Conservation (phyloP, 2,329 filamentous ascomycete genomes). For the Epichloe amarillans region DNA sequence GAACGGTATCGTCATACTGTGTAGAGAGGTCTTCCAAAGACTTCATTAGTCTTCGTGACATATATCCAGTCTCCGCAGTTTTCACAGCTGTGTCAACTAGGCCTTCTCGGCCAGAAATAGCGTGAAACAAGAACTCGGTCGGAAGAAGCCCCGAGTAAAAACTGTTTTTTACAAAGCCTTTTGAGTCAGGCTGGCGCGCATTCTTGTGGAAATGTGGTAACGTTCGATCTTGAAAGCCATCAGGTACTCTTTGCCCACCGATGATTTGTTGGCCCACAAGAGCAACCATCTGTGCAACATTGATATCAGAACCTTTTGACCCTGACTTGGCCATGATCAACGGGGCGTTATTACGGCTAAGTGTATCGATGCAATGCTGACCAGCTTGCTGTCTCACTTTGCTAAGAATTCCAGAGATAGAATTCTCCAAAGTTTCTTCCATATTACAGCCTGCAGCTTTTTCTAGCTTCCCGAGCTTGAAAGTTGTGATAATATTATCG, state of each 20-base stretch:
- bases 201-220: constrained; percentile 94
- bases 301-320: constrained; percentile 93
- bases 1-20: constrained; percentile 86
- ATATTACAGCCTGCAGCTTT: constrained; percentile 83
- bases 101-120: constrained; percentile 96
- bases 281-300: constrained; percentile 98
- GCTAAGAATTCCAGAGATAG: constrained; percentile 81
- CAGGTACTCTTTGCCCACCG: constrained; percentile 76
- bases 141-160: constrained; percentile 89
- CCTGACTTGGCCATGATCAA: constrained; percentile 95
- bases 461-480: constrained; percentile 66
- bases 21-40: constrained; percentile 89
- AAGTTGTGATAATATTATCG: constrained; percentile 70
- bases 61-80: constrained; percentile 96
- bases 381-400: constrained; percentile 86
- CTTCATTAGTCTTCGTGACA: constrained; percentile 97
- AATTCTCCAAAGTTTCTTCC: constrained; percentile 82
- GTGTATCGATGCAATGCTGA: constrained; percentile 75
- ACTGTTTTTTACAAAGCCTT: constrained; percentile 97
- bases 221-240: constrained; percentile 93
- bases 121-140: constrained; percentile 94
- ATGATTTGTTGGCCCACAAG: constrained; percentile 98
- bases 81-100: constrained; percentile 98
- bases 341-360: constrained; percentile 85
- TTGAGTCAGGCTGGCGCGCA: constrained; percentile 79